Percentiles rank a stretch among this genome's conserved stretches.
Evolutionary conservation across 768 basidiomycete species (phyloP).

Genomic region (Suillus luteus): DNA sequence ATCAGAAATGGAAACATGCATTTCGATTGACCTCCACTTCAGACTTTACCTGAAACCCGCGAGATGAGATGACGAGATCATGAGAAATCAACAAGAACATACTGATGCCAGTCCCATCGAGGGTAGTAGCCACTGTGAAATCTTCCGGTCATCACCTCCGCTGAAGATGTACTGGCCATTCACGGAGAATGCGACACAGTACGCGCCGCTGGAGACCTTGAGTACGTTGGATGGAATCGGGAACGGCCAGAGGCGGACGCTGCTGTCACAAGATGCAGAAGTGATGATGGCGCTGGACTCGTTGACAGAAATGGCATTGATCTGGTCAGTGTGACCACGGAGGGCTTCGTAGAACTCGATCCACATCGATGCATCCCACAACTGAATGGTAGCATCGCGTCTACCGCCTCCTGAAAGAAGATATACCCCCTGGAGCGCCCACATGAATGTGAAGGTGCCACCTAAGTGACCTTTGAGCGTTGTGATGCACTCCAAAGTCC

Average conservation of each 20-base stretch:
- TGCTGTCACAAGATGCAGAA: neutral
- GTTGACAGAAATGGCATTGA: neutral
- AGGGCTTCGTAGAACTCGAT: neutral
- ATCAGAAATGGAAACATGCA: neutral
- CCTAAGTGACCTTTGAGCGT: neutral
- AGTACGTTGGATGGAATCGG: too few relatives aligned
- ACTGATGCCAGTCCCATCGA: neutral
- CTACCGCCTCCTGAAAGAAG: neutral
- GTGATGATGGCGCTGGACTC: neutral
- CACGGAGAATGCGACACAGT: too few relatives aligned
- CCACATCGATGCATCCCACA: neutral
- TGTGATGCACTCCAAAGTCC: neutral
- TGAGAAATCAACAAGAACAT: neutral
- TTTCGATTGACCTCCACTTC: neutral
- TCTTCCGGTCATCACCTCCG: too few relatives aligned
- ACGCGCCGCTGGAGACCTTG: too few relatives aligned
- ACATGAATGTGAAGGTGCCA: neutral
- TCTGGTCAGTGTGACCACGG: neutral
- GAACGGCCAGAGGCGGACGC: neutral
- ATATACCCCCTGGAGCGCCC: neutral
- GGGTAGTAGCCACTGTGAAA: too few relatives aligned
- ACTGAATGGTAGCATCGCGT: neutral
- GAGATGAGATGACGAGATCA: neutral
- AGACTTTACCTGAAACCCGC: neutral
- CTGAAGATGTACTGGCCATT: too few relatives aligned